These are phyloP conservation scores for Fusarium subtropicale DNA, from an alignment of 2,329 filamentous ascomycete species.

Conservation along the genomic window DNA sequence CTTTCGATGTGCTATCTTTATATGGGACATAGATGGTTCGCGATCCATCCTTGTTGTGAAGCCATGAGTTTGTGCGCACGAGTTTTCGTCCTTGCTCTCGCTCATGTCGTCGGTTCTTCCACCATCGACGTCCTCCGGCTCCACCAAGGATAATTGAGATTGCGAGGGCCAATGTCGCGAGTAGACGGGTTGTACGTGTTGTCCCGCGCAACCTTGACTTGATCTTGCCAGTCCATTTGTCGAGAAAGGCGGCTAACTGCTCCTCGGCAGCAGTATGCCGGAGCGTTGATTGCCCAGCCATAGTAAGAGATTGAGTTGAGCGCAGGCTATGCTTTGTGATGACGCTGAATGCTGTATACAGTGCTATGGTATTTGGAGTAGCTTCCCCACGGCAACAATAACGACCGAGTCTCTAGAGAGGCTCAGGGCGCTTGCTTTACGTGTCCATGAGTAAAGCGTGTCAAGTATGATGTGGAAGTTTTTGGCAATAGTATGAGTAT, in stretches of 20 bases:
- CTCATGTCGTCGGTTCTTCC: conserved; percentile 78
- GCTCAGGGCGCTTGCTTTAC: conserved; percentile 29
- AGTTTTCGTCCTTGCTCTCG: conserved; percentile 84
- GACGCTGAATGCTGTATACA: conserved; percentile 22
- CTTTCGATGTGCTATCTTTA: conserved; percentile 86
- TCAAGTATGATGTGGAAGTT: conserved; percentile 1
- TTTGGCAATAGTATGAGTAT: conserved; percentile 1
- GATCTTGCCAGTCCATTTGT: conserved; percentile 67
- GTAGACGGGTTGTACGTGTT: conserved; percentile 76
- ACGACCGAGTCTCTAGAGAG: conserved; percentile 34
- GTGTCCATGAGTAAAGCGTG: conserved; percentile 36
- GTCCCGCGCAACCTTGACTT: conserved; percentile 69
- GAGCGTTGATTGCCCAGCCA: conserved; percentile 91
- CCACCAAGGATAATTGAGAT: conserved; percentile 82
- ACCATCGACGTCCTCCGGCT: conserved; percentile 83
- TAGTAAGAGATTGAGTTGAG: conserved; percentile 52
- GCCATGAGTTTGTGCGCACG: conserved; percentile 89
- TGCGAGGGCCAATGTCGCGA: conserved; percentile 80
- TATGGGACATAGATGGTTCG: conserved; percentile 96
- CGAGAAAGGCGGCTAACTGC: conserved; percentile 72
- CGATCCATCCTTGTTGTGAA: conserved; percentile 94
- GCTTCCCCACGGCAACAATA: conserved; percentile 42
- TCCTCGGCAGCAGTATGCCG: conserved; percentile 73
- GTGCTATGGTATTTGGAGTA: conserved; percentile 19
- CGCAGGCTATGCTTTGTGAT: conserved; percentile 22